Base-by-base conservation (phyloP, 495 filamentous ascomycete species). In the Xylaria scruposa region DNA sequence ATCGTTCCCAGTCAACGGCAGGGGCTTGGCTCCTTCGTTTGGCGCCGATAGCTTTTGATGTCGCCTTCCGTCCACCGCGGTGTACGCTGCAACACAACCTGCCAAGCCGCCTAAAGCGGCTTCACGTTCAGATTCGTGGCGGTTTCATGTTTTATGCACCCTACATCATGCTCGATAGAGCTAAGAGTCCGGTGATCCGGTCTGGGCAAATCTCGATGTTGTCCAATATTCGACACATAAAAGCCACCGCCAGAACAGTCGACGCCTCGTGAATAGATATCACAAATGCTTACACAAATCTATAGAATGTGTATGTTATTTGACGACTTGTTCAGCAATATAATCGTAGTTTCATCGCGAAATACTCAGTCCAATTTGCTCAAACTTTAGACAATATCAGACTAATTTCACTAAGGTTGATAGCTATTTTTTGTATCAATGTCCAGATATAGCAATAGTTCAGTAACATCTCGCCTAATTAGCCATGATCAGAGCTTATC, bases 161-260 rank as follows among this genome's bases (percentile, higher is more conserved):
- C 58, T 53, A 13, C 49, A 53, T 26, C 19, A 31, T 60, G 38
- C 31, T 38, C 31, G 58, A 12, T 21, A 36, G 58, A 60, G 58
- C 33, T 60, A 60, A 21, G 31, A 38, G 33, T 17, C 58, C 58
- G 58, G 58, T 31, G 33, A 60, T 38, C 58, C 58, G 33, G 29
- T 60, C 40, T 31, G 58, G 29, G 58, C 58, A n/a, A 15, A 21
- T 13, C 19, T 31, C 56, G 29, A 59, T 36, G 2, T 7, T 42
- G 10, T 36, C 56, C 6, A 19, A 59, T 6, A 59, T n/a, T n/a
- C 21, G 24, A 31, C 15, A 53, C 53, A 17, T 56, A 8, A 54
- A 54, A 54, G 36, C 21, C 7, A n/a, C 4, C 9, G 47, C n/a
- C n/a, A 51, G 1, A 49, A 8, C 0, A 21, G 12, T 3, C 0